Evolutionary conservation across 805 yeast genomes (phyloP).

Genomic region (Saccharomycopsis guyanensis): DNA sequence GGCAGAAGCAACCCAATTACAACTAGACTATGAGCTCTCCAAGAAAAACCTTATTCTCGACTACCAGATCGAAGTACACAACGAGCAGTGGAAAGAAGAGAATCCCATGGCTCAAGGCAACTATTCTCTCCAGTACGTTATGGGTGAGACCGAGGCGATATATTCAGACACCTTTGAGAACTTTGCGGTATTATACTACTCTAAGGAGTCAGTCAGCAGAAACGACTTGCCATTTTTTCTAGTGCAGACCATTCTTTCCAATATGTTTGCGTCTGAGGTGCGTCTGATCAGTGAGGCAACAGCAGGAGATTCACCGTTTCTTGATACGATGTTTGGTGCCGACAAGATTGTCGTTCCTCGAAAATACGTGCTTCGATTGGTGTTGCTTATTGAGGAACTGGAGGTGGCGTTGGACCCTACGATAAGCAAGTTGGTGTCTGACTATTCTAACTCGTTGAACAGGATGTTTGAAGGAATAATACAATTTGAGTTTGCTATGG

Average conservation of each 20-base stretch:
- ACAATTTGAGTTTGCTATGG: background rate
- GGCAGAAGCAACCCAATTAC: conserved; percentile 43
- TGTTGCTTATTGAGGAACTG: background rate
- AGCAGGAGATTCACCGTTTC: conserved; percentile 26
- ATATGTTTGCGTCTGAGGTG: conserved; percentile 38
- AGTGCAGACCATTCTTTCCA: conserved; percentile 43
- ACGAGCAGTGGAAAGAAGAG: background rate
- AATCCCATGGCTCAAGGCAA: conserved; percentile 9
- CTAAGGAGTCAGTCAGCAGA: conserved; percentile 37
- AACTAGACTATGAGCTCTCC: conserved; percentile 37
- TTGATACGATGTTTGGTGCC: background rate
- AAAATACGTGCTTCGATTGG: background rate
- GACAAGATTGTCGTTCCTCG: background rate
- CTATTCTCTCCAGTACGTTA: conserved; percentile 32
- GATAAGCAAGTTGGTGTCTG: background rate
- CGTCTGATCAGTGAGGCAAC: conserved; percentile 24
- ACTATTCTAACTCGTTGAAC: background rate
- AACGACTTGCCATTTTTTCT: conserved; percentile 60
- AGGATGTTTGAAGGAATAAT: background rate
- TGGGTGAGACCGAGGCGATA: conserved; percentile 37
- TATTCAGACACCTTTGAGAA: conserved; percentile 35
- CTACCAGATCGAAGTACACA: conserved; percentile 18
- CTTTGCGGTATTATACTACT: conserved; percentile 35
- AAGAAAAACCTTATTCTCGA: conserved; percentile 22
- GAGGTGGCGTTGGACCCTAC: background rate